A percentile compares a stretch with the other conserved stretches of the same genome.
Conservation (phyloP, 768 basidiomycete species). For the Trametes cubensis region DNA sequence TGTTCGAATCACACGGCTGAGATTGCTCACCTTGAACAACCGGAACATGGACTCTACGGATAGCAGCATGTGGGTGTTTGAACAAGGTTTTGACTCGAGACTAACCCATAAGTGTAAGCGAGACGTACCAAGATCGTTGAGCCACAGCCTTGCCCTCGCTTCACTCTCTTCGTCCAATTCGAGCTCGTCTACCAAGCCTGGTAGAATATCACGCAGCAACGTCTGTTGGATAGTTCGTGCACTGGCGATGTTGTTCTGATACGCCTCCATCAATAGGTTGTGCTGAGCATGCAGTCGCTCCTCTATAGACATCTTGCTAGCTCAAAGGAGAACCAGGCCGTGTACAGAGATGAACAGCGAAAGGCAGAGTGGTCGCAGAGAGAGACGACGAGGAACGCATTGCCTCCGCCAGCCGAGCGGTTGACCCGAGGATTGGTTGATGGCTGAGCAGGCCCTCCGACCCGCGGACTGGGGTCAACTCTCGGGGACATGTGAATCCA, state of each 20-base stretch:
- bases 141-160: slow-evolving; percentile 62
- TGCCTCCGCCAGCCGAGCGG: slow-evolving; percentile 2
- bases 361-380: neutral
- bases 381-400: neutral
- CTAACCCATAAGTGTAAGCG: too few species aligned
- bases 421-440: neutral
- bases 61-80: neutral
- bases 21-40: slow-evolving; percentile 54
- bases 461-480: neutral
- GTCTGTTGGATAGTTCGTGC: slow-evolving; percentile 52
- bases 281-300: slow-evolving; percentile 36
- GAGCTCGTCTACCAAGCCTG: slow-evolving; percentile 61
- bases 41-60: slow-evolving; percentile 38
- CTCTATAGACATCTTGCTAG: slow-evolving; percentile 13
- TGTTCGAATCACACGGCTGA: neutral
- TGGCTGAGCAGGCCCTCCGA: neutral
- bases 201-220: slow-evolving; percentile 59
- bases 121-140: slow-evolving; percentile 64
- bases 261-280: slow-evolving; percentile 51
- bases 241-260: slow-evolving; percentile 49
- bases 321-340: neutral
- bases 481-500: neutral
- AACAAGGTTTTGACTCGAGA: neutral
- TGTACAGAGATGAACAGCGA: neutral
- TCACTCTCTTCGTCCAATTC: slow-evolving; percentile 48